A percentile compares a stretch with the other conserved stretches of the same genome.
phyloP scores from a whole-genome alignment of 805 yeast species.

The Ogataea haglerorum region DNA sequence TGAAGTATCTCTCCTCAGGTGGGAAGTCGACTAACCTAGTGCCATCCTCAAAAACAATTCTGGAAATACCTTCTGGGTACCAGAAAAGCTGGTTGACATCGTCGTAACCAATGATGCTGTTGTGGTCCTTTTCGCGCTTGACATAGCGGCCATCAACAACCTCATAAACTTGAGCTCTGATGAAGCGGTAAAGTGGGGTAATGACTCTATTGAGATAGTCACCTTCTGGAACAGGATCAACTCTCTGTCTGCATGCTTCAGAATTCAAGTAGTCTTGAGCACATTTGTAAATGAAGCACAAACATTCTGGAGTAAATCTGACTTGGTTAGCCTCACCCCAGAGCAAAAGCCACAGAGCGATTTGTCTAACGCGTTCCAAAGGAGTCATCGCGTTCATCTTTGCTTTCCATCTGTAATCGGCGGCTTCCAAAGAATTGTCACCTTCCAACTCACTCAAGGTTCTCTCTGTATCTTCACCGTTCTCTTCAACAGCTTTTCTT shows the following conservation, averaged over 20 bases:
- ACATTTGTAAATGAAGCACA: conserved; percentile 93
- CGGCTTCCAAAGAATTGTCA: conserved; percentile 82
- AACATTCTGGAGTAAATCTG: conserved; percentile 85
- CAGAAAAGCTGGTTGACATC: conserved; percentile 98
- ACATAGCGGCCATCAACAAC: conserved; percentile 77
- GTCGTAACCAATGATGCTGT: conserved; percentile 84
- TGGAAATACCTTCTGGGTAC: conserved; percentile 98
- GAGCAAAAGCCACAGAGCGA: conserved; percentile 67
- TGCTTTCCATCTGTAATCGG: conserved; percentile 79
- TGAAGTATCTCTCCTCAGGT: conserved; percentile 80
- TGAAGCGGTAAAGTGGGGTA: conserved; percentile 81
- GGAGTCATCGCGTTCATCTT: conserved; percentile 70
- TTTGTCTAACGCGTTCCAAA: conserved; percentile 75
- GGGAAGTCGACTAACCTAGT: conserved; percentile 88
- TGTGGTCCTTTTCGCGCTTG: conserved; percentile 83
- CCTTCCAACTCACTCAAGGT: conserved; percentile 67
- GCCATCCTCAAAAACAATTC: conserved; percentile 89
- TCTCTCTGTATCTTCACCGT: conserved; percentile 58
- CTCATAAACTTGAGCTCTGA: conserved; percentile 80
- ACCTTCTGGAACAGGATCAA: conserved; percentile 81
- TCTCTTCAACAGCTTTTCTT: conserved; percentile 63
- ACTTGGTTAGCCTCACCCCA: conserved; percentile 96
- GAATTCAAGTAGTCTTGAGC: conserved; percentile 87
- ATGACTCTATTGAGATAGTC: conserved; percentile 89
- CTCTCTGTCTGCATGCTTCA: conserved; percentile 86